Evolutionary conservation across 306 rosid species (phyloP), one percentile per base, ranked within the genome.

Genomic region (Glycine tomentella): DNA sequence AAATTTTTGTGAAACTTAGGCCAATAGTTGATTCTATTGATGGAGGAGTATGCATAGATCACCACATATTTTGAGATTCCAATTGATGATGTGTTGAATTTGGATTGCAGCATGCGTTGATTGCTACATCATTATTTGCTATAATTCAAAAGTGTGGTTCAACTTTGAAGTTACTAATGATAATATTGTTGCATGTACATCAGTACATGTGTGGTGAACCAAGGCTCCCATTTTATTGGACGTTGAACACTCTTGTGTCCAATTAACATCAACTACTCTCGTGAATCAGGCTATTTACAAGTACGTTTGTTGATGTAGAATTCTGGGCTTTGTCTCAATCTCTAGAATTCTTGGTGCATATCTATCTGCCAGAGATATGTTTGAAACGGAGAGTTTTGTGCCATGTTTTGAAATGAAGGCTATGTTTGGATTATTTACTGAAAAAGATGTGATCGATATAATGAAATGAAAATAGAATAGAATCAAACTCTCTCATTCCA

Each of bases 41-140:
- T 45, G 50, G 34, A 8, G 5, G n/a, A 53, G 8, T 8, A n/a
- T 14, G n/a, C 10, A 55, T 6, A 15, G 15, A 6, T 3, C 9
- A 69, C 82, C 86, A 74, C 81, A 69, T 1, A 50, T 13, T 42
- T 57, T 75, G 48, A 75, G 53, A 67, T 65, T 80, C 55, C 82
- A 25, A 69, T 4, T 49, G 5, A 45, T 53, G 17, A 6, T 9
- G 49, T 81, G 59, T 79, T 67, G 33, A 46, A 50, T 59, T 78
- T 73, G 57, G 49, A 72, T 52, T 3, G 34, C 78, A 56, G 73
- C 66, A 59, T 33, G 13, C 53, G 16, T 2, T 8, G 38, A 72
- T 38, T 72, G 74, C 34, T 38, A 63, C 81, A 63, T 34, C 49
- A 25, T 49, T 51, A 20, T 63, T 62, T 34, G 69, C 9, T 38